These are phyloP conservation scores for Plasmodium gonderi DNA, from an alignment of 169 alveolate species.

Conservation along the genomic window DNA sequence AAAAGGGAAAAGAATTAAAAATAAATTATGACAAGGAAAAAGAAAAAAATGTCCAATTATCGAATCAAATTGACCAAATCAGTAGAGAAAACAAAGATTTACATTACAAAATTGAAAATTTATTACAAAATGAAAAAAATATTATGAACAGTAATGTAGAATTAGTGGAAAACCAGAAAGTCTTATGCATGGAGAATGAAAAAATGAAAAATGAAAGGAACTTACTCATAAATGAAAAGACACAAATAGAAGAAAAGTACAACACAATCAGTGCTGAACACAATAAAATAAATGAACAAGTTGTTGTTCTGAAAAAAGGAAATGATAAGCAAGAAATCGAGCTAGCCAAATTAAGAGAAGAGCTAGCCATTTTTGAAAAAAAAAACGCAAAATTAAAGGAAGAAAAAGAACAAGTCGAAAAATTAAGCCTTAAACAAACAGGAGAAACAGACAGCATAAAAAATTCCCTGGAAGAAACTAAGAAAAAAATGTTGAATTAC, in stretches of 20 bases:
- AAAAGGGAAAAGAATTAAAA: slow-evolving; percentile 29
- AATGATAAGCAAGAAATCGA: neutral
- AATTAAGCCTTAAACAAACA: neutral
- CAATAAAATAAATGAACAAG: slow-evolving; percentile 8
- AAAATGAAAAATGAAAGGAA: slow-evolving; percentile 9
- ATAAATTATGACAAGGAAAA: slow-evolving; percentile 33
- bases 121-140: slow-evolving; percentile 53
- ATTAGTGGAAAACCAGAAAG: slow-evolving; percentile 15
- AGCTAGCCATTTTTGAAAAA: neutral
- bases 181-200: slow-evolving; percentile 28
- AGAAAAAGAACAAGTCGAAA: slow-evolving; percentile 19
- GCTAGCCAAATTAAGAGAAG: neutral
- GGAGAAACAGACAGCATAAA: slow-evolving; percentile 8
- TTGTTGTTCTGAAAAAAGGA: neutral
- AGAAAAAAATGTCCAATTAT: slow-evolving; percentile 7
- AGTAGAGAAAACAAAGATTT: slow-evolving; percentile 26
- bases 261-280: neutral
- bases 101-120: slow-evolving; percentile 28
- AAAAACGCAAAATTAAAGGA: neutral
- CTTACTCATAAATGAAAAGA: slow-evolving; percentile 10
- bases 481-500: neutral
- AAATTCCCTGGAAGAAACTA: slow-evolving; percentile 9
- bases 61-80: slow-evolving; percentile 5
- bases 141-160: slow-evolving; percentile 15
- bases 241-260: slow-evolving; percentile 11